phyloP scores from a whole-genome alignment of 176 grass and related monocot species.

The Triticum timopheevii region DNA sequence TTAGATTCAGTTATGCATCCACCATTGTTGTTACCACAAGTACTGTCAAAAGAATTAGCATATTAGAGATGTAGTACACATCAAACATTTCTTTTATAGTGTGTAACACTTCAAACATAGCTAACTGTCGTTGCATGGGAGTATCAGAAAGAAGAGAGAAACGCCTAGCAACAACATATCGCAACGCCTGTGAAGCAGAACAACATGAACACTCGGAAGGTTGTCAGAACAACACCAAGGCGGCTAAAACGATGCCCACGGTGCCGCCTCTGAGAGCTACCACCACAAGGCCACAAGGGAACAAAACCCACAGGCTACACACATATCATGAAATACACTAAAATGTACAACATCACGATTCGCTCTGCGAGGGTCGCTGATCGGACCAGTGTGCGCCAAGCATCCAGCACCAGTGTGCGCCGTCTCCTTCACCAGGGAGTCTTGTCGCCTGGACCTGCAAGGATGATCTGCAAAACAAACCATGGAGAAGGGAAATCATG shows the following conservation, averaged over 20 bases:
- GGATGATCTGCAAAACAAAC: constrained; percentile 49
- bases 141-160: background rate
- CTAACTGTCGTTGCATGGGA: background rate
- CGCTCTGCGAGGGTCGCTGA: background rate
- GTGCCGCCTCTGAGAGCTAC: constrained; percentile 16
- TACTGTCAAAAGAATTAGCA: background rate
- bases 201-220: background rate
- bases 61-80: background rate
- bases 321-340: constrained; percentile 22
- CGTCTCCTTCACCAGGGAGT: constrained; percentile 34
- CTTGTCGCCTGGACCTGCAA: constrained; percentile 59
- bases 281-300: background rate
- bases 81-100: too few relatives aligned
- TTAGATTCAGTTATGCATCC: too few relatives aligned
- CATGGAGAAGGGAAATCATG: background rate
- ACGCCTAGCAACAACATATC: constrained; percentile 11
- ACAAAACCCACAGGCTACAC: background rate
- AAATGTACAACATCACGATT: constrained; percentile 34
- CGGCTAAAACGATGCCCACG: constrained; percentile 43
- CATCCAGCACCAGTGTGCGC: background rate
- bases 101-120: constrained; percentile 12
- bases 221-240: background rate
- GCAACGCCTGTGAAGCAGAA: background rate
- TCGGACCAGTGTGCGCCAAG: background rate
- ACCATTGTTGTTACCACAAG: too few relatives aligned